Percentiles rank a stretch among this genome's conserved stretches.
phyloP scores from a whole-genome alignment of 169 alveolate species.

The Eimeria praecox region DNA sequence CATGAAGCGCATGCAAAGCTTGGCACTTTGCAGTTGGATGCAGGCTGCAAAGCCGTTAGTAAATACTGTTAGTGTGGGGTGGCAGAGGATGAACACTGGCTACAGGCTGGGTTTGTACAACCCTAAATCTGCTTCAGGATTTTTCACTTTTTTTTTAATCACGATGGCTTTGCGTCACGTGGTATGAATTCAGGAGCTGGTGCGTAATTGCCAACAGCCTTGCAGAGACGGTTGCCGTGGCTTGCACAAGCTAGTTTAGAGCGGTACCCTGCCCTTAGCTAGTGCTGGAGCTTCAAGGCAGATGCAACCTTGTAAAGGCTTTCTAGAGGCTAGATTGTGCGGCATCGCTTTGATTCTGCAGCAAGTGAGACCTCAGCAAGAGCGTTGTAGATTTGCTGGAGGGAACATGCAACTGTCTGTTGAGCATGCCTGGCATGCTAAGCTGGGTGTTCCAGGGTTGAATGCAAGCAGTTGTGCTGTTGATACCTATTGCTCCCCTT shows the following conservation, averaged over 20 bases:
- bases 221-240: too few relatives aligned
- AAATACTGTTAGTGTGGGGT: neutral
- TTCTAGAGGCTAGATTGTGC: too few relatives aligned
- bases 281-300: too few relatives aligned
- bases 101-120: neutral
- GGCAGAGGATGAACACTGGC: neutral
- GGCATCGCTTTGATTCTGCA: too few relatives aligned
- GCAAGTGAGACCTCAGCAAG: too few relatives aligned
- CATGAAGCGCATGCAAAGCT: neutral
- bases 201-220: too few relatives aligned
- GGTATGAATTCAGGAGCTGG: too few relatives aligned
- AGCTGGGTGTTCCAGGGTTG: neutral
- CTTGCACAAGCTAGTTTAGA: too few relatives aligned
- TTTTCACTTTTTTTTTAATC: neutral
- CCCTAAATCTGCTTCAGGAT: neutral
- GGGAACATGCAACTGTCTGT: neutral
- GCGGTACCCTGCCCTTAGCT: too few relatives aligned
- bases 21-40: neutral
- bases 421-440: neutral
- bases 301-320: too few relatives aligned
- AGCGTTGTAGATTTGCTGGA: neutral
- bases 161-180: neutral
- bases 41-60: neutral
- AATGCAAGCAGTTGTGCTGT: neutral
- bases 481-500: neutral